Evolutionary conservation across 257 asterid genomes (phyloP), one percentile per base, ranked within the genome.

Genomic region (Plectranthus barbatus): DNA sequence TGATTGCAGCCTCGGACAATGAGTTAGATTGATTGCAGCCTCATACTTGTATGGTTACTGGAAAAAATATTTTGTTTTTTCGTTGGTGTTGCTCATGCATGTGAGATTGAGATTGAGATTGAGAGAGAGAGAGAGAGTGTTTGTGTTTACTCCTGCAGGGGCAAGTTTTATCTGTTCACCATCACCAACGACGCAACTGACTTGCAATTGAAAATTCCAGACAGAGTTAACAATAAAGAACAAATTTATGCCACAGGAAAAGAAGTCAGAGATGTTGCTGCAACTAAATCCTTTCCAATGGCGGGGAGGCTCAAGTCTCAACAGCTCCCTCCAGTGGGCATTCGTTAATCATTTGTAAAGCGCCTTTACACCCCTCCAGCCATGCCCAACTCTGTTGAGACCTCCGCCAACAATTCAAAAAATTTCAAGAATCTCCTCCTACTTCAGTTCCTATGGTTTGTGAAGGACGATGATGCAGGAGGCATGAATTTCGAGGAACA

Each of bases 381-480:
- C 12, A 55, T 62, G 44, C 44, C 13, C 29, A 51, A 34, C 31
- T 63, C 59, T 4, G 55, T 67, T 39, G 11, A 18, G 26, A 58
- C 44, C 70, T 42, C 36, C 49, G 72, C 73, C 78, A 72, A 79
- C 76, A 70, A 81, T 77, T 72, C 47, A 80, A 82, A 81, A 42
- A 75, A 84, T 82, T 67, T 50, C 72, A 68, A 54, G 53, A 56
- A 67, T 62, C 76, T 29, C 26, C 46, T n/a, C n/a, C n/a, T n/a
- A 66, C 24, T 56, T 42, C 31, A 39, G 6, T 78, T 84, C 73
- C 87, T 71, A 59, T 63, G 73, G 71, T 66, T 77, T 19, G 31
- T 1, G 31, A 26, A 26, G 2, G 81, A 64, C 71, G 94, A 84
- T 12, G 95, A 81, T 52, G 89, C 78, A 4, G 94, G 79, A 1